Evolutionary conservation across 768 basidiomycete genomes (phyloP), one percentile per base, ranked within the genome.

Genomic region (Amanita phalloides): DNA sequence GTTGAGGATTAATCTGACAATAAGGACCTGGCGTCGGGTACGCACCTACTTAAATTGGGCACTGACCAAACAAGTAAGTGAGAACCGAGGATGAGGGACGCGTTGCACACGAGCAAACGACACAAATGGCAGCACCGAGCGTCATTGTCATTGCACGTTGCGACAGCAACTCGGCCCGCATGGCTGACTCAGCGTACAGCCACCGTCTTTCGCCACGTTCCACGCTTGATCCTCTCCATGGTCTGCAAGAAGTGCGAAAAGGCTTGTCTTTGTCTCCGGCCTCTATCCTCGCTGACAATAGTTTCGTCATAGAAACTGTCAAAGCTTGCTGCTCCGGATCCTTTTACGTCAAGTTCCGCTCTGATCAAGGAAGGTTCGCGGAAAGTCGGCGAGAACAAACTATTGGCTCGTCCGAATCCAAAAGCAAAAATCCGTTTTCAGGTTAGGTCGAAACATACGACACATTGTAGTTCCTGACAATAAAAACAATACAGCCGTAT

Each of bases 231-330:
- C 48, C 59, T 58, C 59, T 59, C 54, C 68, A 91, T 91, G 89
- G 89, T 91, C 57, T 91, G 89, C 73, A 82, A 77, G 68, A 91
- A 88, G 74, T 91, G 89, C 67, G 86, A 89, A 70, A 72, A 76
- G 66, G 88, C 79, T 54, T 38, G 75, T 64, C 55, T 62, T 58
- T 64, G 7, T 50, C 43, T 50, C 58, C 57, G 56, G 14, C 51
- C 47, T 54, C 58, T 53, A 39, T 55, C 54, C 57, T 53, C 28
- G 43, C 45, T 48, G 37, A 38, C 53, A 55, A 56, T 50, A 56
- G 54, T 33, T 65, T 57, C 4, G 60, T 60, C 62, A 63, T 65
- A 92, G 89, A 92, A 92, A 90, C 78, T 90, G 50, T 90, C 88
- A 53, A 91, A 88, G 66, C 76, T 92, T 42, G 90, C 90, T 51